Conservation (phyloP, 2,329 filamentous ascomycete genomes). For the Colletotrichum endophyticum region DNA sequence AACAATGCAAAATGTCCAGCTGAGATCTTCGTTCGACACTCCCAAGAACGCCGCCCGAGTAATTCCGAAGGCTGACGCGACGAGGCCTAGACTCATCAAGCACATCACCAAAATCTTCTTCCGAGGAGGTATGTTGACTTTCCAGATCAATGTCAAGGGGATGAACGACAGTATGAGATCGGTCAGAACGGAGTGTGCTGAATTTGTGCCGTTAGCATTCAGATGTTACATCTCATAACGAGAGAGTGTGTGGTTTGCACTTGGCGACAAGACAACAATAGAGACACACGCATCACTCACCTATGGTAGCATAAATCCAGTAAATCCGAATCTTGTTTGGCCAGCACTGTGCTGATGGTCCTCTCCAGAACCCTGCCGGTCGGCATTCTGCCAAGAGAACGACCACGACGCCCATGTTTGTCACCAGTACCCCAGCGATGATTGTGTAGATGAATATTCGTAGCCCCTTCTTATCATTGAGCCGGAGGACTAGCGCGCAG, state of each 20-base stretch:
- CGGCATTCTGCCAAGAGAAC: conserved; percentile 36
- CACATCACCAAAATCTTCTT: conserved; percentile 32
- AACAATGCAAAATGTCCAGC: conserved; percentile 32
- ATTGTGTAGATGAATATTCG: conserved; percentile 32
- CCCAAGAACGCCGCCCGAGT: conserved; percentile 24
- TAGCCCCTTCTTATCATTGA: conserved; percentile 37
- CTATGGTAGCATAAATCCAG: conserved; percentile 34
- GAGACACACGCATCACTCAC: not conserved
- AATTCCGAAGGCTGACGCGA: conserved; percentile 28
- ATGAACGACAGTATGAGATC: conserved; percentile 28
- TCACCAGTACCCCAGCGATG: conserved; percentile 32
- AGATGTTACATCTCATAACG: not conserved
- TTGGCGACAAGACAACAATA: not conserved
- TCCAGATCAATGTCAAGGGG: conserved; percentile 35
- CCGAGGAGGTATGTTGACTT: conserved; percentile 28
- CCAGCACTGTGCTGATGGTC: conserved; percentile 30
- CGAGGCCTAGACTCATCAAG: conserved; percentile 32
- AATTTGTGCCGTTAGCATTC: not conserved
- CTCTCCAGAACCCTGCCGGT: conserved; percentile 33
- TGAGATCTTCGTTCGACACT: conserved; percentile 24
- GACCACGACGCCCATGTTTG: conserved; percentile 32
- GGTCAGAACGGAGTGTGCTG: conserved; percentile 28
- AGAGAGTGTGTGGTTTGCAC: not conserved
- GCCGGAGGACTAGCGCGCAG: conserved; percentile 41
- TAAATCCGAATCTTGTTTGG: conserved; percentile 33